Evolutionary conservation across 179 eudicot species (phyloP).

Genomic region (Spergularia azorica): DNA sequence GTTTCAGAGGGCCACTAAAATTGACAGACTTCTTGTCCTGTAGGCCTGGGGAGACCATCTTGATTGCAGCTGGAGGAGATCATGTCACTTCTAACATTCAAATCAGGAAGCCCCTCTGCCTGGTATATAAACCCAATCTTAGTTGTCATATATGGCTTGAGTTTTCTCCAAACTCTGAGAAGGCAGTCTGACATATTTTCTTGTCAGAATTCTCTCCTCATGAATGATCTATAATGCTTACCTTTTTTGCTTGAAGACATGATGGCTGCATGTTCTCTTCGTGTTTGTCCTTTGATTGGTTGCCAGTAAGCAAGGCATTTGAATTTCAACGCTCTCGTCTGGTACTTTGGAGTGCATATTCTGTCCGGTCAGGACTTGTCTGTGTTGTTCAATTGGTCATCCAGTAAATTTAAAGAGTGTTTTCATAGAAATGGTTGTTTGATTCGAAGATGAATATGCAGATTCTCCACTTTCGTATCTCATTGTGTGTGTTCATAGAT

Average conservation of each 20-base stretch:
- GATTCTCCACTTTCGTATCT: neutral
- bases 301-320: too few relatives aligned
- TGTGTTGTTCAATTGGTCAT: too few relatives aligned
- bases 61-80: slow-evolving; percentile 85
- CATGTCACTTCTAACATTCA: slow-evolving; percentile 81
- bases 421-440: neutral
- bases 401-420: neutral
- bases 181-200: neutral
- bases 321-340: too few relatives aligned
- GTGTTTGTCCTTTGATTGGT: neutral
- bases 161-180: neutral
- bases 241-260: too few relatives aligned
- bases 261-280: neutral
- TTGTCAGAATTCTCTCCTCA: neutral
- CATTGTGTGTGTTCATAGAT: neutral
- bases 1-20: neutral
- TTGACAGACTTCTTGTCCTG: slow-evolving; percentile 21
- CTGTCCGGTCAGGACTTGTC: too few relatives aligned
- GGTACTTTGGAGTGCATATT: too few relatives aligned
- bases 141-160: neutral
- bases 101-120: slow-evolving; percentile 86
- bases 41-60: slow-evolving; percentile 97
- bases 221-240: neutral
- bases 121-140: slow-evolving; percentile 47
- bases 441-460: neutral